Percentiles rank a stretch among this genome's conserved stretches.
Conservation (phyloP, 2,329 filamentous ascomycete species). For the Aspergillus niger region DNA sequence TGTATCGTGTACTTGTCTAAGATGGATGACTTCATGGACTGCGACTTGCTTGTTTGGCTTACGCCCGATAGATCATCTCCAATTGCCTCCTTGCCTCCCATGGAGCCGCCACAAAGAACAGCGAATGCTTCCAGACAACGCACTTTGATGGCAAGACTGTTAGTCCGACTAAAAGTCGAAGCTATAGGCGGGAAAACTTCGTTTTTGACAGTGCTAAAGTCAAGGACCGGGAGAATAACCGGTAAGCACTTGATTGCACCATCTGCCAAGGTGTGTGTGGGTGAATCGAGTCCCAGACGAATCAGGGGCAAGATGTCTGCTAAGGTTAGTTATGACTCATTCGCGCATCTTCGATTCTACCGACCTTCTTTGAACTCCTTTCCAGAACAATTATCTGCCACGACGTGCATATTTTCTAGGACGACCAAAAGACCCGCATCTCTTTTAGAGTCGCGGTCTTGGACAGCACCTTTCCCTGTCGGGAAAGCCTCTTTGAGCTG, state of each 20-base stretch:
- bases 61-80: constrained; percentile 77
- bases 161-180: constrained; percentile 87
- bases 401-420: constrained; percentile 75
- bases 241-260: constrained; percentile 77
- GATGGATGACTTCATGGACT: constrained; percentile 70
- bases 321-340: constrained; percentile 19
- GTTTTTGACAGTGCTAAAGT: constrained; percentile 96
- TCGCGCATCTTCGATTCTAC: constrained; percentile 32
- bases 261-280: constrained; percentile 87
- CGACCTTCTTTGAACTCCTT: constrained; percentile 92
- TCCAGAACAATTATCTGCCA: constrained; percentile 79
- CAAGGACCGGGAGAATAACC: constrained; percentile 79
- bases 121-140: constrained; percentile 87
- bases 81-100: constrained; percentile 48
- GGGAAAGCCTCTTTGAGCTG: constrained; percentile 81
- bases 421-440: constrained; percentile 92
- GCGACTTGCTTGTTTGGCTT: constrained; percentile 51
- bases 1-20: constrained; percentile 98
- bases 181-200: constrained; percentile 94
- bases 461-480: constrained; percentile 48
- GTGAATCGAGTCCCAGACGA: constrained; percentile 78
- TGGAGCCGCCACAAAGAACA: constrained; percentile 79
- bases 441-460: constrained; percentile 76
- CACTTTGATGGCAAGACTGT: constrained; percentile 91
- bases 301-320: constrained; percentile 86